A percentile compares a stretch with the other conserved stretches of the same genome.
Evolutionary conservation across 2,329 filamentous ascomycete species (phyloP).

Genomic region (Penicillium hordei): DNA sequence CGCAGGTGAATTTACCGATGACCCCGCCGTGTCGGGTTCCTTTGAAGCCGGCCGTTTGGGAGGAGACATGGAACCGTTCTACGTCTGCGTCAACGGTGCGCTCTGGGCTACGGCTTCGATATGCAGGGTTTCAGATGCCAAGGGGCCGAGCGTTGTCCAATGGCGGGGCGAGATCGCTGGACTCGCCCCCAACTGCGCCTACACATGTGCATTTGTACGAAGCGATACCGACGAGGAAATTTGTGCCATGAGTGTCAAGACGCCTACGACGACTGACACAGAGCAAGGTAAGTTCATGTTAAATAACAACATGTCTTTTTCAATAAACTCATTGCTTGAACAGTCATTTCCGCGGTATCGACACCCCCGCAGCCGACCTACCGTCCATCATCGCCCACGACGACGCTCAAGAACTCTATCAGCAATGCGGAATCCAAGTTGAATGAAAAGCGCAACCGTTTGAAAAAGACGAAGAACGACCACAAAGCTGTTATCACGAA

Average conservation of each 20-base stretch:
- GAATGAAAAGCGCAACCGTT: conserved; percentile 58
- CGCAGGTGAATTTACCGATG: conserved; percentile 44
- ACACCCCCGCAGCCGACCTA: conserved; percentile 58
- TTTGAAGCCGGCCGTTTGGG: conserved; percentile 30
- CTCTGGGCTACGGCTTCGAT: conserved; percentile 64
- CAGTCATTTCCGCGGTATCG: conserved; percentile 40
- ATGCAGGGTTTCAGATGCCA: conserved; percentile 45
- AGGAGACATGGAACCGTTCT: conserved; percentile 57
- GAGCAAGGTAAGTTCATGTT: conserved; percentile 54
- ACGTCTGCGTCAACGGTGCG: conserved; percentile 64
- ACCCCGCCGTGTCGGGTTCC: conserved; percentile 31
- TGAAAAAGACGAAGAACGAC: conserved; percentile 61
- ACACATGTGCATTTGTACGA: conserved; percentile 62
- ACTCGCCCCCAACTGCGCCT: conserved; percentile 63
- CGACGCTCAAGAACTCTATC: conserved; percentile 65
- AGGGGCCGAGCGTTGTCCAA: conserved; percentile 46
- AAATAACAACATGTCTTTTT: neutral
- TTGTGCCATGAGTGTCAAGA: conserved; percentile 62
- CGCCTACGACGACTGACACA: conserved; percentile 57
- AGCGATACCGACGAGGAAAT: conserved; percentile 58
- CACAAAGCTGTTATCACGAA: conserved; percentile 59
- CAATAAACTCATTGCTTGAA: conserved; percentile 11
- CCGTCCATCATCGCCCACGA: conserved; percentile 63
- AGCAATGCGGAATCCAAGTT: conserved; percentile 61
- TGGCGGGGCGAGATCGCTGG: conserved; percentile 66